These are phyloP conservation scores for Amphirosellinia nigrospora DNA, from an alignment of 495 filamentous ascomycete species.

Conservation along the genomic window DNA sequence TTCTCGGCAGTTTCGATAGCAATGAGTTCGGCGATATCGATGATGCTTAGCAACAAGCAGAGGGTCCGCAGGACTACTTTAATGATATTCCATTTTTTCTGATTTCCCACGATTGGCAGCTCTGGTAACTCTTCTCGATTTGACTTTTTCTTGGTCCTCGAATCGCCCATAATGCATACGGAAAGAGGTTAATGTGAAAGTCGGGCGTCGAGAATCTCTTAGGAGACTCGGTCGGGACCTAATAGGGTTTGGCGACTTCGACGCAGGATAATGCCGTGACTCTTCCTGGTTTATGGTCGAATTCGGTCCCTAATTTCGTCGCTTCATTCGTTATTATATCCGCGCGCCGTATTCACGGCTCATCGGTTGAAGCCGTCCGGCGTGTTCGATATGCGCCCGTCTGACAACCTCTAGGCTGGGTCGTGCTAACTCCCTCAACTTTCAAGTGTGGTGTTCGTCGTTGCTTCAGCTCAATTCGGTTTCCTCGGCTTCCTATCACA, in stretches of 20 bases:
- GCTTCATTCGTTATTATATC: constrained; percentile 6
- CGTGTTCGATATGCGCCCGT: not conserved
- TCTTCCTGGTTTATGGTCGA: not conserved
- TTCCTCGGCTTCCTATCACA: not conserved
- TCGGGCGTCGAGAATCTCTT: not conserved
- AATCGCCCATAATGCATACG: constrained; percentile 12
- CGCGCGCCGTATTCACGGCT: constrained; percentile 23
- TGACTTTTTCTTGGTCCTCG: not conserved
- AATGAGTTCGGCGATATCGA: constrained; percentile 1
- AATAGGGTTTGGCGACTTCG: not conserved
- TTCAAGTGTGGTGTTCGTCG: not conserved
- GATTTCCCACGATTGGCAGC: constrained; percentile 3
- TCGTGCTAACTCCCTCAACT: constrained; percentile 5
- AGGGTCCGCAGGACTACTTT: constrained; percentile 22
- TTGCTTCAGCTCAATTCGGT: not conserved
- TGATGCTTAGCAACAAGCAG: constrained; percentile 4
- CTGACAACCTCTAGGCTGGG: not conserved
- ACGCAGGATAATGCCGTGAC: not conserved
- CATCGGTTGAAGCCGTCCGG: not conserved
- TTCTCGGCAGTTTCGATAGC: not conserved
- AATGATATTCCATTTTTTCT: constrained; percentile 21
- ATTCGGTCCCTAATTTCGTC: constrained; percentile 6
- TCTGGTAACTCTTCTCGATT: constrained; percentile 3
- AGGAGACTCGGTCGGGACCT: not conserved
- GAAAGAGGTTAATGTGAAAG: not conserved